These are phyloP conservation scores for Claviceps monticola DNA, from an alignment of 2,329 filamentous ascomycete species.

Conservation along the genomic window DNA sequence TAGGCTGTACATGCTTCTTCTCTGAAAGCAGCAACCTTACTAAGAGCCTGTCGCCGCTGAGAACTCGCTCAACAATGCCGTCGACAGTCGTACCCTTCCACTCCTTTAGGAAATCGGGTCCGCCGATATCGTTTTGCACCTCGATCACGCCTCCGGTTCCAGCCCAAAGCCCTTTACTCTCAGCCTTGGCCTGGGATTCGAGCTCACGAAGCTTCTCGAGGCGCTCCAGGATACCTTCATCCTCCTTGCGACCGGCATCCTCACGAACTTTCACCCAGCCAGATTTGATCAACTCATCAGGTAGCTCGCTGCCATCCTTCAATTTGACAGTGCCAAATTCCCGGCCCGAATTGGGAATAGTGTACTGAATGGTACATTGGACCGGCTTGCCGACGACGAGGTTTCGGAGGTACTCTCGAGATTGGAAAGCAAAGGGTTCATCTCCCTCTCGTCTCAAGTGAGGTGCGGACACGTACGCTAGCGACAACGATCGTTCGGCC, in stretches of 20 bases:
- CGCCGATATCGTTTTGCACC: constrained; percentile 66
- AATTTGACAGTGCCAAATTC: constrained; percentile 78
- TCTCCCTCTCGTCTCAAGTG: constrained; percentile 79
- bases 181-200: constrained; percentile 64
- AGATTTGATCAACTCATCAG: constrained; percentile 71
- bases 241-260: constrained; percentile 84
- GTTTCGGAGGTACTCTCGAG: constrained; percentile 80
- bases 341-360: constrained; percentile 68
- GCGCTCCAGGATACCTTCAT: constrained; percentile 55
- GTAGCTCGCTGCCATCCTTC: constrained; percentile 61
- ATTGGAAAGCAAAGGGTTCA: constrained; percentile 86
- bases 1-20: constrained; percentile 75
- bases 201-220: constrained; percentile 66
- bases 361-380: constrained; percentile 75
- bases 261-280: constrained; percentile 91
- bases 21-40: constrained; percentile 69
- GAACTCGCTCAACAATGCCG: constrained; percentile 76
- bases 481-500: constrained; percentile 73
- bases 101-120: constrained; percentile 65
- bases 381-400: constrained; percentile 76
- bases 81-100: constrained; percentile 80
- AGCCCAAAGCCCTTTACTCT: constrained; percentile 71
- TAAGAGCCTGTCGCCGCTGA: constrained; percentile 82
- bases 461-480: constrained; percentile 86
- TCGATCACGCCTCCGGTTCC: constrained; percentile 53